These are phyloP conservation scores for Lasiodiplodia citricola DNA, from an alignment of 2,329 filamentous ascomycete genomes.

Conservation along the genomic window DNA sequence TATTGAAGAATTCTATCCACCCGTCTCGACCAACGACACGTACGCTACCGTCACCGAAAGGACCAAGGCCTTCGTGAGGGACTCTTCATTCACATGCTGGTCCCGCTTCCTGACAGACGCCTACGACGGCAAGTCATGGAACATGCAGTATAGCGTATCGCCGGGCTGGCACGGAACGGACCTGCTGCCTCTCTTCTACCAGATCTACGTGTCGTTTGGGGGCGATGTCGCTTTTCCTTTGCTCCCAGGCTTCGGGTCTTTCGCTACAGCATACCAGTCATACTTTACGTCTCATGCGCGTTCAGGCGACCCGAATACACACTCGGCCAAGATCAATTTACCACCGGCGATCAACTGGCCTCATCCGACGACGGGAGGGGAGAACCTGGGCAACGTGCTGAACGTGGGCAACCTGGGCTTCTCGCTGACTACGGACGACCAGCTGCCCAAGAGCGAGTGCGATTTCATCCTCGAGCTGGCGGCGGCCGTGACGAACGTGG, in stretches of 20 bases:
- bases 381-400: slow-evolving; percentile 14
- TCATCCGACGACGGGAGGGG: not conserved
- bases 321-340: slow-evolving; percentile 5
- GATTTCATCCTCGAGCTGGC: slow-evolving; percentile 22
- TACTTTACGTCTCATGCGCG: slow-evolving; percentile 26
- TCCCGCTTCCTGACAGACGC: slow-evolving; percentile 23
- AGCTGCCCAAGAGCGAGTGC: slow-evolving; percentile 24
- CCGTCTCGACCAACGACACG: slow-evolving; percentile 18
- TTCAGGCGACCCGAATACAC: slow-evolving; percentile 18
- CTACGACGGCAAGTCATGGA: slow-evolving; percentile 19
- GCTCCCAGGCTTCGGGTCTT: slow-evolving; percentile 9
- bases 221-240: slow-evolving; percentile 10
- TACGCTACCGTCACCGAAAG: slow-evolving; percentile 12
- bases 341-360: slow-evolving; percentile 21
- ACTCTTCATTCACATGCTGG: slow-evolving; percentile 22
- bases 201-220: slow-evolving; percentile 18
- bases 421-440: slow-evolving; percentile 5
- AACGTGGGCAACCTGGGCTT: slow-evolving; percentile 17
- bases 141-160: slow-evolving; percentile 23
- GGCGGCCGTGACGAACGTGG: slow-evolving; percentile 24
- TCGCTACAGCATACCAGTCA: slow-evolving; percentile 12
- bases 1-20: slow-evolving; percentile 8
- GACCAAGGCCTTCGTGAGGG: slow-evolving; percentile 21
- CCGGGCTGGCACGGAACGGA: slow-evolving; percentile 27
- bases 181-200: slow-evolving; percentile 25